phyloP scores from a whole-genome alignment of 2,329 filamentous ascomycete genomes.

The Scedosporium apiospermum region DNA sequence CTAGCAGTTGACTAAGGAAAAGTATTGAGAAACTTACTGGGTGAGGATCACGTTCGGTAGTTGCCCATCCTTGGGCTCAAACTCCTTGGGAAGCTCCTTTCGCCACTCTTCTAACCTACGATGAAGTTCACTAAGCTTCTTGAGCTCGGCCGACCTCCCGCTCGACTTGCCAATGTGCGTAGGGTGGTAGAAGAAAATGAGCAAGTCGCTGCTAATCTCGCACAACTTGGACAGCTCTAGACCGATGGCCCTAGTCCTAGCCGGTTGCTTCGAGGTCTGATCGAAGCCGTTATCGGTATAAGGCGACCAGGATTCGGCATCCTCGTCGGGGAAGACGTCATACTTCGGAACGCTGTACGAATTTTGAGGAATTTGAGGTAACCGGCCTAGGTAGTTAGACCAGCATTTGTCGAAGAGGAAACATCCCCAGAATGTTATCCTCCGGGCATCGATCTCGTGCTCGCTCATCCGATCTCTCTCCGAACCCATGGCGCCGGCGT shows the following conservation, averaged over 20 bases:
- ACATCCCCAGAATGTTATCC: conserved; percentile 95
- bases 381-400: conserved; percentile 90
- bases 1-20: not conserved
- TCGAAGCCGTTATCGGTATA: conserved; percentile 79
- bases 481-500: conserved; percentile 56
- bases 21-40: conserved; percentile 57
- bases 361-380: conserved; percentile 74
- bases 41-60: conserved; percentile 69
- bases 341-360: conserved; percentile 80
- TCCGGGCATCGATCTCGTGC: conserved; percentile 76
- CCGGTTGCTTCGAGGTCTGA: conserved; percentile 64
- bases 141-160: conserved; percentile 76
- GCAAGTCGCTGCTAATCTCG: conserved; percentile 86
- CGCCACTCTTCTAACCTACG: conserved; percentile 85
- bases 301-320: conserved; percentile 76
- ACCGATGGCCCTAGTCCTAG: conserved; percentile 71
- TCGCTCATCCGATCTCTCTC: conserved; percentile 57
- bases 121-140: conserved; percentile 87
- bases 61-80: conserved; percentile 83
- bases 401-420: conserved; percentile 98
- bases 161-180: conserved; percentile 51
- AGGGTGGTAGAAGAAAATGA: conserved; percentile 87
- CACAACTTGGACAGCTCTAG: conserved; percentile 75
- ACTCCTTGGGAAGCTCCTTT: conserved; percentile 69
- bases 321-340: conserved; percentile 84